Evolutionary conservation across 2,329 filamentous ascomycete species (phyloP).

Genomic region (Madurella fahalii): DNA sequence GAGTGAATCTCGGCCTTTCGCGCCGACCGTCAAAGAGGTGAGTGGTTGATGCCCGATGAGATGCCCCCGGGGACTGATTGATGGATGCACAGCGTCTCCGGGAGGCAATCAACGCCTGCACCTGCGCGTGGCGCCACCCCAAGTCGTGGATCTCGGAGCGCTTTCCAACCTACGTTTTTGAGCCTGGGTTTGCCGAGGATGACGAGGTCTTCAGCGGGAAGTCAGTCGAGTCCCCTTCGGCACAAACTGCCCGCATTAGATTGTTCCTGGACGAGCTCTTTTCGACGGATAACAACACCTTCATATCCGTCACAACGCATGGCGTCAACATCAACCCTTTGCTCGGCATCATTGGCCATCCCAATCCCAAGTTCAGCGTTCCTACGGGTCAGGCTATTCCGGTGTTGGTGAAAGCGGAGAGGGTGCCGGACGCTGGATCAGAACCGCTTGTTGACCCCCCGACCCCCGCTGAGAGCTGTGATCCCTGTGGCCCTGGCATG

Average conservation of each 20-base stretch:
- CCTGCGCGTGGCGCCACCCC: conserved; percentile 54
- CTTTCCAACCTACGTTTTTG: conserved; percentile 50
- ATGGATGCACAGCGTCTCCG: conserved; percentile 38
- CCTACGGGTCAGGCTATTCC: too few species aligned
- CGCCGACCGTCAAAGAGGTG: conserved; percentile 51
- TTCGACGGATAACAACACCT: conserved; percentile 14
- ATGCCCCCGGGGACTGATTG: too few species aligned
- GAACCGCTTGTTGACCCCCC: too few species aligned
- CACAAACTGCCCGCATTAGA: conserved; percentile 34
- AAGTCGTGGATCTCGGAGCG: conserved; percentile 44
- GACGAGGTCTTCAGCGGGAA: conserved; percentile 50
- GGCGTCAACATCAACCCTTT: conserved; percentile 13
- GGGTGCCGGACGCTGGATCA: too few species aligned
- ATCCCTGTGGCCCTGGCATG: too few species aligned
- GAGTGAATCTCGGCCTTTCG: conserved; percentile 33
- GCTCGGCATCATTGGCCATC: conserved; percentile 3
- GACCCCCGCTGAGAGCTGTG: too few species aligned
- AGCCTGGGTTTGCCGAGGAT: conserved; percentile 50
- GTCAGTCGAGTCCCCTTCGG: conserved; percentile 44
- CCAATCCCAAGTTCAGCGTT: too few species aligned
- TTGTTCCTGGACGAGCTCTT: conserved; percentile 16
- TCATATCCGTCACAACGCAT: conserved; percentile 18
- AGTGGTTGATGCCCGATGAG: too few species aligned
- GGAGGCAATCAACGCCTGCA: conserved; percentile 58
- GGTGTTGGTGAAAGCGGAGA: too few species aligned